phyloP scores from a whole-genome alignment of 75 land plant species.

The Ceratopteris richardii region DNA sequence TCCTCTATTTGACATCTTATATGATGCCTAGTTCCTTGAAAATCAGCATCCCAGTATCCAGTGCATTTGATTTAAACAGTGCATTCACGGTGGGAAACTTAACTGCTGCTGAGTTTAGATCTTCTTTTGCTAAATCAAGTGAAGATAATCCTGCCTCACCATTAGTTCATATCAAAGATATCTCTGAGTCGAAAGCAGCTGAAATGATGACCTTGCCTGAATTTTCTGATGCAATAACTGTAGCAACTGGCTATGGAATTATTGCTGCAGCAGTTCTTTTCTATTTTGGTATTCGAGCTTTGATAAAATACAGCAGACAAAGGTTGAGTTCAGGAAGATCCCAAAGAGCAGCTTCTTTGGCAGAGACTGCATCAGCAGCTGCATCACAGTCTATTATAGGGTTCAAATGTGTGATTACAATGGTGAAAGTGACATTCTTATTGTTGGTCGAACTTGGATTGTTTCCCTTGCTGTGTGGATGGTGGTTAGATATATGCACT shows the following conservation, averaged over 20 bases:
- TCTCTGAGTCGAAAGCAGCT: conserved; percentile 16
- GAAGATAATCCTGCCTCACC: too few species aligned
- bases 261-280: conserved; percentile 50
- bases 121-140: not conserved
- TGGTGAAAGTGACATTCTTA: conserved; percentile 89
- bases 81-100: too few species aligned
- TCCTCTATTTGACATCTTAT: conserved; percentile 57
- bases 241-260: conserved; percentile 77
- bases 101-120: not conserved
- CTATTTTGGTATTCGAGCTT: conserved; percentile 44
- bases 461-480: conserved; percentile 92
- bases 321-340: conserved; percentile 71
- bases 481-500: conserved; percentile 98
- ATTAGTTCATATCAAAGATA: too few species aligned
- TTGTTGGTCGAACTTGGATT: conserved; percentile 88
- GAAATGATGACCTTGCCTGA: conserved; percentile 28
- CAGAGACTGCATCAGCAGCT: conserved; percentile 67
- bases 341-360: conserved; percentile 57
- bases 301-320: conserved; percentile 44
- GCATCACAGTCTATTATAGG: conserved; percentile 62
- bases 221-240: conserved; percentile 89
- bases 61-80: not conserved
- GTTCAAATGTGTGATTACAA: conserved; percentile 75
- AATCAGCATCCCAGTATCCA: not conserved
- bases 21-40: conserved; percentile 26